Percentiles rank a stretch among this genome's conserved stretches.
Evolutionary conservation across 164 flowering plant species (phyloP).

Genomic region (Piper longum): DNA sequence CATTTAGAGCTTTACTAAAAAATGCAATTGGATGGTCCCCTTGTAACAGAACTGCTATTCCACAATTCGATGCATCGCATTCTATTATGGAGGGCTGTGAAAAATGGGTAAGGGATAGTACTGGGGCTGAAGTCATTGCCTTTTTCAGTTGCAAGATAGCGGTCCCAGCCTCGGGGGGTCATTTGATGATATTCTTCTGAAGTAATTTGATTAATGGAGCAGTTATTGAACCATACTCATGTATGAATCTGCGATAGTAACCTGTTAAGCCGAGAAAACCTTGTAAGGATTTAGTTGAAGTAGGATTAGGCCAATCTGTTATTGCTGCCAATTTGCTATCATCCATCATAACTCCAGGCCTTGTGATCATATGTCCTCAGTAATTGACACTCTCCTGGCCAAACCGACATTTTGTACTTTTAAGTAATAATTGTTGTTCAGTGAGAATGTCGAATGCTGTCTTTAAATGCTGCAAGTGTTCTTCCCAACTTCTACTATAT

Average conservation of each 20-base stretch:
- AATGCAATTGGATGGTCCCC: background rate
- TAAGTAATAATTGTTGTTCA: too few relatives aligned
- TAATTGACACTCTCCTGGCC: too few relatives aligned
- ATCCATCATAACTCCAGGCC: too few relatives aligned
- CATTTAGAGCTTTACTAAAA: background rate
- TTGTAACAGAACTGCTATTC: background rate
- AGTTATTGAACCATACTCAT: too few relatives aligned
- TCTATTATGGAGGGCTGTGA: background rate
- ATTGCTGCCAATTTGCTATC: background rate
- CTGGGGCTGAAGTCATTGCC: background rate
- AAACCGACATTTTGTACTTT: too few relatives aligned
- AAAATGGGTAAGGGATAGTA: background rate
- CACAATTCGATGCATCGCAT: background rate
- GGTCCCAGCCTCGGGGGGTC: background rate
- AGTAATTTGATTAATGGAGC: background rate
- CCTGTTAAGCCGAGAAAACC: background rate
- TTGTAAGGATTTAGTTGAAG: background rate
- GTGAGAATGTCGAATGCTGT: too few relatives aligned
- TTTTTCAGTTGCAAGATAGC: background rate
- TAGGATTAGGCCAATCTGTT: background rate
- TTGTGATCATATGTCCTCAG: too few relatives aligned
- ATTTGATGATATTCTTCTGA: too few relatives aligned
- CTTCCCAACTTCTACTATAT: too few relatives aligned
- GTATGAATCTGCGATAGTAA: too few relatives aligned
- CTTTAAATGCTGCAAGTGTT: too few relatives aligned